Evolutionary conservation across 768 basidiomycete genomes (phyloP), one percentile per base, ranked within the genome.

Genomic region (Ramaria sp.): DNA sequence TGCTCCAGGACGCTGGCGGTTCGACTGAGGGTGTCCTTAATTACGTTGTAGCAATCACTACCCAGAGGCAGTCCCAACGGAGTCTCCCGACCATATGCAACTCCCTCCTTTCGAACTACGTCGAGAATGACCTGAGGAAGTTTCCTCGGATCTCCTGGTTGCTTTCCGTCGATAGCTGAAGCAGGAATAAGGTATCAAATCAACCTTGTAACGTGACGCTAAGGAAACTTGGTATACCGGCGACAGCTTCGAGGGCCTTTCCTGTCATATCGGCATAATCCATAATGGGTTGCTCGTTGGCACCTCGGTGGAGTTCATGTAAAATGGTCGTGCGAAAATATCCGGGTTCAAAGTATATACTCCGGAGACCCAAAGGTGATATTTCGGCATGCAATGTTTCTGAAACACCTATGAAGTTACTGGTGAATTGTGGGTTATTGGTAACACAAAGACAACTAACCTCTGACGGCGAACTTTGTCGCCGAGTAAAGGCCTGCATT

Each of bases 381-480:
- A 66, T 58, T 56, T 66, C 65, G 3, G 27, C 41, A 25, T 61
- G 48, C 24, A 66, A 51, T 28, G 55, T 34, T 55, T 64, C 56
- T 12, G 61, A 47, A 65, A 56, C 69, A 53, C 7, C 68, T 72
- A 69, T 30, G 50, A 18, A 16, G 22, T 18, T 16, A n/a, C 10
- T 32, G 30, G 30, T 32, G 30, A 32, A 32, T 32, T 5, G 10
- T 10, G 30, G 10, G 30, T 32, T 32, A 5, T 32, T 32, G 10
- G 5, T 32, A 32, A 5, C 30, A 32, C 5, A 5, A 32, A 32
- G n/a, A n/a, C n/a, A n/a, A 36, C 47, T 12, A n/a, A 66, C 65
- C 48, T 38, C 64, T 58, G 22, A 74, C 55, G 9, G 71, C 68
- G 57, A 61, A 69, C 61, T 76, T 77, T 0, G 72, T 73, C 0